Base-by-base conservation (phyloP, 768 basidiomycete genomes). In the Hygrophoropsis aurantiaca region DNA sequence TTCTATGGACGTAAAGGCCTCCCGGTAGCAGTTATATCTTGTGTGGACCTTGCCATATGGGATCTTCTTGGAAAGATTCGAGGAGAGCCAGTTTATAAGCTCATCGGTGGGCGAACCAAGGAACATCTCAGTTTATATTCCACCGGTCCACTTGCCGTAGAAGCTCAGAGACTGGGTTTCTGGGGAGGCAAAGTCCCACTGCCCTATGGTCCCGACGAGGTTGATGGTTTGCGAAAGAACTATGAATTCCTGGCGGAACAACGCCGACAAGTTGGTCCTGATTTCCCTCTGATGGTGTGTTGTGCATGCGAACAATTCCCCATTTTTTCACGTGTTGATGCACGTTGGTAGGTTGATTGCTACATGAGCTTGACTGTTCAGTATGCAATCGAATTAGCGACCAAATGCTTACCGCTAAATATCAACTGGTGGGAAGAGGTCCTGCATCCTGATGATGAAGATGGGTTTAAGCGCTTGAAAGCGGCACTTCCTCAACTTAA, bases 351-450 rank as follows among this genome's bases (percentile, higher is more conserved):
- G 40, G 36, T 58, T 16, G 53, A 55, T 33, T 55, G 53, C 33
- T 65, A 57, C 46, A 65, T 65, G 61, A 61, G 59, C 26, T 40
- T 64, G 46, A 64, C 59, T 26, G 60, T 65, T 30, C 64, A 63
- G 27, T 65, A 65, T 41, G 54, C 64, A 11, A 62, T 65, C 23
- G 58, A 65, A 46, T 58, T 65, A n/a, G 64, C 64, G 32, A 62
- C 64, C 4, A 58, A 56, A 9, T 63, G 60, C 41, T 47, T 63
- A 4, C 54, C 53, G 8, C 51, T 65, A 13, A 61, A 65, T 38
- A 62, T 65, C 46, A 54, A 60, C 35, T 65, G 64, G 64, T 65
- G 64, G 64, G 64, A 65, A 46, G 64, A 66, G 41, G 60, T 62
- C 3, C 47, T 64, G 5, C 64, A 58, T 32, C 64, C 64, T n/a